Percentiles rank a stretch among this genome's conserved stretches.
Evolutionary conservation across 2,329 filamentous ascomycete genomes (phyloP).

Genomic region (Graphilbum fragrans): DNA sequence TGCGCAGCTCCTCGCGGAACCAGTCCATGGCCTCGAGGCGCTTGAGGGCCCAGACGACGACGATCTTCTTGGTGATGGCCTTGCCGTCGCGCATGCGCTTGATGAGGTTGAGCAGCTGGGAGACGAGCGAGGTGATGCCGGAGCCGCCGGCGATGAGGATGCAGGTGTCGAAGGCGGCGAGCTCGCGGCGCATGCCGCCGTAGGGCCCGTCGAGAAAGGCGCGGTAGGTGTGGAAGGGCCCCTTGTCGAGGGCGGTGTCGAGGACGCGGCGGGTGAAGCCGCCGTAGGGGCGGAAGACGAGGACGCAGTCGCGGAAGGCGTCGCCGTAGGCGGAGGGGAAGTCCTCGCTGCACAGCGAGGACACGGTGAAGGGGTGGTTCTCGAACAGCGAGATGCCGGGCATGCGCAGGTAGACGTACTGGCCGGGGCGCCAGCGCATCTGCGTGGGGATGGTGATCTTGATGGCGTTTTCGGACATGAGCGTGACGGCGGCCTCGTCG

Average conservation of each 20-base stretch:
- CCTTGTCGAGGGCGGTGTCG: slow-evolving; percentile 72
- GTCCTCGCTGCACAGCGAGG: slow-evolving; percentile 83
- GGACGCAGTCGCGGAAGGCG: slow-evolving; percentile 73
- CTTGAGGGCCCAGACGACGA: slow-evolving; percentile 90
- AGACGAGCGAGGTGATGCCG: slow-evolving; percentile 87
- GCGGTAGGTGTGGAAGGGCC: slow-evolving; percentile 82
- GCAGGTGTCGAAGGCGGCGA: slow-evolving; percentile 87
- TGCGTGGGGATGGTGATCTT: slow-evolving; percentile 91
- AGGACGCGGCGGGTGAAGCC: slow-evolving; percentile 82
- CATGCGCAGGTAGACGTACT: slow-evolving; percentile 92
- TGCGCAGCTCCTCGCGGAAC: slow-evolving; percentile 90
- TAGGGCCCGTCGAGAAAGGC: slow-evolving; percentile 92
- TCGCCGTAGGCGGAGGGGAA: slow-evolving; percentile 88
- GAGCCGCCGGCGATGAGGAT: slow-evolving; percentile 89
- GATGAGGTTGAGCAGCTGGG: slow-evolving; percentile 84
- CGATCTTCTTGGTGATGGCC: slow-evolving; percentile 79
- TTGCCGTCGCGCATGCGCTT: slow-evolving; percentile 93
- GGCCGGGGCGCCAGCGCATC: slow-evolving; percentile 84
- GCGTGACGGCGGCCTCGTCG: slow-evolving; percentile 78
- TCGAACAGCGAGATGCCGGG: slow-evolving; percentile 82
- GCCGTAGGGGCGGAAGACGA: slow-evolving; percentile 84
- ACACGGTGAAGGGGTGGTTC: slow-evolving; percentile 92
- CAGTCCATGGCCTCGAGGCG: slow-evolving; percentile 90
- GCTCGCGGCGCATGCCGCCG: slow-evolving; percentile 80
- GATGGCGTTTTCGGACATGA: slow-evolving; percentile 88